Base-by-base conservation (phyloP, 148 eudicot species). In the Rhododendron henanense region DNA sequence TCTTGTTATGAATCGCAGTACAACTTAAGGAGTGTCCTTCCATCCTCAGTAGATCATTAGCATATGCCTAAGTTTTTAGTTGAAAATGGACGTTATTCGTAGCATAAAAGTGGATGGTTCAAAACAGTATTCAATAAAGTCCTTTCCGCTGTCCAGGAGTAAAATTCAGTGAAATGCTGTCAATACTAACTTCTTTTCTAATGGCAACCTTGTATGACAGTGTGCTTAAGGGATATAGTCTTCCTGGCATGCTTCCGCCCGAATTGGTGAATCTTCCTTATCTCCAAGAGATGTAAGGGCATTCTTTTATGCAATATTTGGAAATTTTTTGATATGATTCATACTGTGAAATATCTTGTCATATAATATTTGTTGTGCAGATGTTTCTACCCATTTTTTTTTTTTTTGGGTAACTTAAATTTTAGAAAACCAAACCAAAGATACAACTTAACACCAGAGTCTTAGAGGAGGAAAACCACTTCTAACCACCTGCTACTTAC, bases 181-280 rank as follows among this genome's bases (percentile, higher is more conserved):
- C 55, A 48, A 3, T n/a, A 83, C 85, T 57, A 25, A 69, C 33
- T 65, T 10, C 25, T 41, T 15, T 83, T 44, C 25, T 23, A 71
- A 48, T 73, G 41, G 28, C 48, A 33, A 33, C 48, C 28, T 50
- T 31, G 10, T 80, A 2, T 80, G 41, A 23, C 94, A 95, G 98
- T 76, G 86, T 86, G 48, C 93, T 92, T 35, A 95, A 95, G 89
- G 81, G 91, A 88, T 90, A 82, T 76, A 95, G 84, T 88, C 96
- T 93, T 75, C 94, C 96, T 55, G 98, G 98, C 6, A 85, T 89
- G 75, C 96, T 95, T 41, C 94, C 96, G 37, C 89, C 87, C 28
- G 91, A 91, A 87, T 87, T 92, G 67, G 90, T 84, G 79, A 91
- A 91, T 85, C 95, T 95, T 87, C 95, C 93, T 45, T 89, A 92